These are phyloP conservation scores for Haematococcus lacustris DNA, from an alignment of 139 green algal species.

Conservation along the genomic window DNA sequence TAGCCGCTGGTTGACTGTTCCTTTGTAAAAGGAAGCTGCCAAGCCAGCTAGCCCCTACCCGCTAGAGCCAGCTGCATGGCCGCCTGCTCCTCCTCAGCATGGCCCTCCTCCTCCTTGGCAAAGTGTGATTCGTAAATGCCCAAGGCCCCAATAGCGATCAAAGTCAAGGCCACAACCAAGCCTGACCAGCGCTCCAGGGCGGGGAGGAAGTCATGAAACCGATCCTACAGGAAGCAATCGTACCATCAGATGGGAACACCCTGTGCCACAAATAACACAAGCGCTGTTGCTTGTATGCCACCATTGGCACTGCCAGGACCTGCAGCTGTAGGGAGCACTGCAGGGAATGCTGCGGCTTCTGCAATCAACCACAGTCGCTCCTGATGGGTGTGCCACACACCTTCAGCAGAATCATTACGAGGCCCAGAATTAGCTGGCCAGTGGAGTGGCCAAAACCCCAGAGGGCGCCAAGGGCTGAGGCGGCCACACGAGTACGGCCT, in stretches of 20 bases:
- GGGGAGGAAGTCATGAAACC: constrained; percentile 68
- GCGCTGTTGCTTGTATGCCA: not conserved
- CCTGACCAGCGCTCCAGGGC: constrained; percentile 64
- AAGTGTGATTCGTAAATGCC: constrained; percentile 83
- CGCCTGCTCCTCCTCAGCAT: constrained; percentile 21
- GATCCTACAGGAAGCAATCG: constrained; percentile 27
- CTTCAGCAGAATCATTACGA: constrained; percentile 84
- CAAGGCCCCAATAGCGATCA: constrained; percentile 86
- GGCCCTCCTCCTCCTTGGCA: constrained; percentile 20
- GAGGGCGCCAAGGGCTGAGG: constrained; percentile 82
- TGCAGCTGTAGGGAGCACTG: not conserved
- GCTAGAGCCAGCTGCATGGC: constrained; percentile 32
- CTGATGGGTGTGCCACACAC: constrained; percentile 14
- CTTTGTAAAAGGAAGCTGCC: no score
- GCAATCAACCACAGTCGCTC: not conserved
- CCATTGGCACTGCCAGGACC: not conserved
- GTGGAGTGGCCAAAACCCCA: constrained; percentile 96
- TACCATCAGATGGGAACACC: not conserved
- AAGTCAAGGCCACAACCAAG: constrained; percentile 79
- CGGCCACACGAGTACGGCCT: constrained; percentile 62
- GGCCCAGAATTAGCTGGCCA: constrained; percentile 92
- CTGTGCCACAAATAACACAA: not conserved
- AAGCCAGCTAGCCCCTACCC: constrained; percentile 24
- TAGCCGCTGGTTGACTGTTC: no score
- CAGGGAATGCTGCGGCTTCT: not conserved